phyloP scores from a whole-genome alignment of 345 rosid species.

The Rhizophora mangle region DNA sequence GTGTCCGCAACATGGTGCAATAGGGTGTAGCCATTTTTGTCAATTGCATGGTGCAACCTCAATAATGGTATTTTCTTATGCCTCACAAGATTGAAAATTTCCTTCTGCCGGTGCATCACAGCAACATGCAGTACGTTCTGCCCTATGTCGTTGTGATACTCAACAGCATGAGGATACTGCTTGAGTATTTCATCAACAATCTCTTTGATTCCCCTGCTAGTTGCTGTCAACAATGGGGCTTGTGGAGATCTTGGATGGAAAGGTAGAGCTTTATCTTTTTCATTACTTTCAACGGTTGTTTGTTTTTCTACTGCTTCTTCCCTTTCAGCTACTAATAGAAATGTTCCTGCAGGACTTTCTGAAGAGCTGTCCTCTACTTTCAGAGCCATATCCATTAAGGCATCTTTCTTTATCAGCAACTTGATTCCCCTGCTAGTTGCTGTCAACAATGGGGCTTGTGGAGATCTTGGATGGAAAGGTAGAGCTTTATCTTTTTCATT shows the following conservation, averaged over 20 bases:
- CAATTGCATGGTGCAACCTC: constrained; percentile 14
- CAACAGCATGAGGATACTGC: constrained; percentile 15
- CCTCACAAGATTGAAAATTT: constrained; percentile 12
- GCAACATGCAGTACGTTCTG: constrained; percentile 28
- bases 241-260: too few species aligned
- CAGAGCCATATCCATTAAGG: constrained; percentile 2
- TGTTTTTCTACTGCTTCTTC: too few species aligned
- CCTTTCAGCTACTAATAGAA: not conserved
- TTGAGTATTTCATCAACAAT: not conserved
- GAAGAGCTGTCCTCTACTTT: not conserved
- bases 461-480: too few species aligned
- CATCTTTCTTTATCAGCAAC: constrained; percentile 16
- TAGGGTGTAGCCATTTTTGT: constrained; percentile 16
- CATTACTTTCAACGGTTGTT: not conserved
- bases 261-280: not conserved
- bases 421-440: constrained; percentile 20
- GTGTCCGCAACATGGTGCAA: constrained; percentile 24
- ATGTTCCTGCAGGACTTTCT: not conserved
- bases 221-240: constrained; percentile 19
- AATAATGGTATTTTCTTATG: not conserved
- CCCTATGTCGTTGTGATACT: not conserved
- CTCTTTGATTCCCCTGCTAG: constrained; percentile 18
- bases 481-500: not conserved
- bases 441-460: constrained; percentile 7
- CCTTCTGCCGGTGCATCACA: constrained; percentile 10